Evolutionary conservation across 805 yeast genomes (phyloP).

Genomic region (Candida nanaspora): DNA sequence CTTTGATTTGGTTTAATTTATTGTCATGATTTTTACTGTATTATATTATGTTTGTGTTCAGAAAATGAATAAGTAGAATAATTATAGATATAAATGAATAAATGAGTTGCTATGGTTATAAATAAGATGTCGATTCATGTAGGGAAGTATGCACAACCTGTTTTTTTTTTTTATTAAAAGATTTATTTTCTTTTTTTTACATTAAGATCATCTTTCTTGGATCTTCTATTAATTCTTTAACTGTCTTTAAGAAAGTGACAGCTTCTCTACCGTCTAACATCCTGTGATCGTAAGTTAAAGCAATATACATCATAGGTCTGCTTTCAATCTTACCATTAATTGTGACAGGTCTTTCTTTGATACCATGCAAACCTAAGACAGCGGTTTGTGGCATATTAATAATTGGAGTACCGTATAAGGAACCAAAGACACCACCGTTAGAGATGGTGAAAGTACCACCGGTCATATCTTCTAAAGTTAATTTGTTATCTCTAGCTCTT

Average conservation of each 20-base stretch:
- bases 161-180: background rate
- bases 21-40: too few species aligned
- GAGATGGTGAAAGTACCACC: conserved; percentile 99
- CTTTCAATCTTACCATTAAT: conserved; percentile 93
- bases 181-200: conserved; percentile 8
- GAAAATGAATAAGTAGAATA: too few species aligned
- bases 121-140: too few species aligned
- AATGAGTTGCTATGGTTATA: too few species aligned
- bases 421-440: conserved; percentile 98
- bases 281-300: conserved; percentile 97
- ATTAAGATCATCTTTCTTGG: conserved; percentile 92
- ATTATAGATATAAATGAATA: too few species aligned
- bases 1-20: too few species aligned
- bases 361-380: conserved; percentile 94
- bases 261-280: conserved; percentile 98
- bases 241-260: conserved; percentile 89
- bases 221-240: conserved; percentile 96
- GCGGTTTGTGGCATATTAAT: conserved; percentile 98
- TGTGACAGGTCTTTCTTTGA: conserved; percentile 95
- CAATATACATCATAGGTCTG: conserved; percentile 99
- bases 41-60: too few species aligned
- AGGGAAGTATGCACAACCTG: background rate
- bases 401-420: conserved; percentile 96
- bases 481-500: conserved; percentile 95
- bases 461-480: conserved; percentile 96